Base-by-base conservation (phyloP, 768 basidiomycete genomes). In the Amyloporia xantha region DNA sequence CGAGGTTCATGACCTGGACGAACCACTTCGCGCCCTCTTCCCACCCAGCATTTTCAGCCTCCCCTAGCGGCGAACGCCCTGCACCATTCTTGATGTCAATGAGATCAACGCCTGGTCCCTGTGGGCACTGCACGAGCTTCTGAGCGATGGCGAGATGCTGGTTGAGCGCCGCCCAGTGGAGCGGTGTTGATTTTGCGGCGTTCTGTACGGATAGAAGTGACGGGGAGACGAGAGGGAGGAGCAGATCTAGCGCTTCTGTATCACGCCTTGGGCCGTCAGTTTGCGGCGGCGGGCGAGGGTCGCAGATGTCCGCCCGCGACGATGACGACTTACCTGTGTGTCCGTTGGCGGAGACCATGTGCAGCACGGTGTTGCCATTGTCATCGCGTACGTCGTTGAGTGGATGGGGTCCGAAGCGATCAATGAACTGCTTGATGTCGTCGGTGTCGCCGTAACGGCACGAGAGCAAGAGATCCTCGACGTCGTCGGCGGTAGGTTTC, bases 161-260 rank as follows among this genome's bases (percentile, higher is more conserved):
- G 64, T 96, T 97, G 35, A 92, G 65, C 2, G 87, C 80, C 0
- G 93, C 92, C 93, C 93, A 96, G 60, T 97, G 94, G 5, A 96
- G 67, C 5, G 94, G 76, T 2, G 89, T 94, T 21, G 93, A 94
- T 44, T 81, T 75, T 0, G 87, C 74, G 24, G 63, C 64, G 61
- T 96, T 97, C 51, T 77, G 77, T 0, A 72, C 68, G 2, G 80
- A 68, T 19, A 92, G 60, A 5, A 90, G 65, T 2, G 74, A 63
- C 10, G 83, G 62, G 5, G 73, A 65, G 15, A 78, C 57, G 47
- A 80, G 62, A 2, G 89, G 77, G 3, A 95, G 74, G 12, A 97
- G 73, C 58, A 80, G 82, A 41, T 82, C 72, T 39, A 96, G 75
- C 9, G 90, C 62, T 55, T 92, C 92, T 95, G 68, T 43, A 57